Conservation (phyloP, 805 yeast species). For the Starmerella lactis-condensi region DNA sequence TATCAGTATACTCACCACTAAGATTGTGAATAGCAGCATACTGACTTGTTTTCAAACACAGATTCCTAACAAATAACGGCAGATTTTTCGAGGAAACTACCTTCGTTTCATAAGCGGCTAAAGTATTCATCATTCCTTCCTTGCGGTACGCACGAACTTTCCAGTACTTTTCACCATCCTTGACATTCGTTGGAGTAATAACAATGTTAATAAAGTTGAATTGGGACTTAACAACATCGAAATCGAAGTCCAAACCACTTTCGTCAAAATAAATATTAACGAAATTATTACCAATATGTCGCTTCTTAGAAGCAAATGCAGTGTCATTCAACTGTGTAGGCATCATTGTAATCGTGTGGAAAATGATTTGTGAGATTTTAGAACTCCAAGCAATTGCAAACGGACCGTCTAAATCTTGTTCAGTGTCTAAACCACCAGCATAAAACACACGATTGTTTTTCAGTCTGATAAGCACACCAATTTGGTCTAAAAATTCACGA, state of each 20-base stretch:
- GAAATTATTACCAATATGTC: conserved; percentile 74
- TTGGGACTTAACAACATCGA: conserved; percentile 54
- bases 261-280: conserved; percentile 72
- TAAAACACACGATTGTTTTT: conserved; percentile 36
- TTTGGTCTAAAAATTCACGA: conserved; percentile 35
- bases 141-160: conserved; percentile 47
- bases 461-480: conserved; percentile 46
- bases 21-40: conserved; percentile 64
- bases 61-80: conserved; percentile 45
- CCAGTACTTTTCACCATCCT: conserved; percentile 21
- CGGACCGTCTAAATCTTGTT: conserved; percentile 53
- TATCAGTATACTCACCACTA: conserved; percentile 36
- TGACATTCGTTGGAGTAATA: conserved; percentile 34
- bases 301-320: conserved; percentile 39
- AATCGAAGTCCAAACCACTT: conserved; percentile 45
- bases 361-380: conserved; percentile 50
- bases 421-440: conserved; percentile 66
- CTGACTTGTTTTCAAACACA: conserved; percentile 45
- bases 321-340: conserved; percentile 33
- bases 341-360: conserved; percentile 72
- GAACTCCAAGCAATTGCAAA: conserved; percentile 57
- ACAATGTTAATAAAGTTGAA: conserved; percentile 71
- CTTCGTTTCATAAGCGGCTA: conserved; percentile 61
- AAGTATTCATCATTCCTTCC: conserved; percentile 55
- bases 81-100: conserved; percentile 42